A percentile compares a stretch with the other conserved stretches of the same genome.
These are phyloP conservation scores for Aspergillus coremiiformis DNA, from an alignment of 495 filamentous ascomycete genomes.

Conservation along the genomic window DNA sequence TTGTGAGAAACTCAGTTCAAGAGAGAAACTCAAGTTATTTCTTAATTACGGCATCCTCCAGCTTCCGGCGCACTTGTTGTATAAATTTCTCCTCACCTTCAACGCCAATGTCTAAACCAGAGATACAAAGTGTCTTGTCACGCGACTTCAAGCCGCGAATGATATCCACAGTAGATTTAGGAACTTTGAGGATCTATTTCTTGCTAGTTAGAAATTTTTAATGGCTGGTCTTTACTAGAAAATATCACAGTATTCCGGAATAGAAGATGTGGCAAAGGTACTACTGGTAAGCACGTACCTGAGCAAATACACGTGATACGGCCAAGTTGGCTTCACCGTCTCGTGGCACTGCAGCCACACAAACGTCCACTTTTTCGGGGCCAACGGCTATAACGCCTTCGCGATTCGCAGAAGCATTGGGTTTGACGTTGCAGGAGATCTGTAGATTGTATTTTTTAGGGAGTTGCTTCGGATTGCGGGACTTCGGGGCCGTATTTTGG, in stretches of 20 bases:
- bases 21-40: no score
- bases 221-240: not conserved
- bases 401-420: constrained; percentile 52
- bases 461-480: constrained; percentile 4
- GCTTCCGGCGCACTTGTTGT: constrained; percentile 9
- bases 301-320: constrained; percentile 54
- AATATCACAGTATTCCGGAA: not conserved
- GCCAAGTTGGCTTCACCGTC: constrained; percentile 63
- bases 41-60: constrained; percentile 9
- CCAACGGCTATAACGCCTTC: constrained; percentile 50
- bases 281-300: no score
- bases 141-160: constrained; percentile 55
- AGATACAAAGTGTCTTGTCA: constrained; percentile 50
- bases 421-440: constrained; percentile 55
- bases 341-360: constrained; percentile 53
- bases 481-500: constrained; percentile 1
- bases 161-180: constrained; percentile 57
- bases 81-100: constrained; percentile 25
- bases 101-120: constrained; percentile 20
- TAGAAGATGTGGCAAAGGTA: not conserved
- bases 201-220: constrained; percentile 8
- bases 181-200: constrained; percentile 45
- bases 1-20: no score
- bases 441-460: constrained; percentile 26
- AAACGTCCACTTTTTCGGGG: constrained; percentile 50